Evolutionary conservation across 2,329 filamentous ascomycete genomes (phyloP), one percentile per base, ranked within the genome.

Genomic region (Neopestalotiopsis sp.): DNA sequence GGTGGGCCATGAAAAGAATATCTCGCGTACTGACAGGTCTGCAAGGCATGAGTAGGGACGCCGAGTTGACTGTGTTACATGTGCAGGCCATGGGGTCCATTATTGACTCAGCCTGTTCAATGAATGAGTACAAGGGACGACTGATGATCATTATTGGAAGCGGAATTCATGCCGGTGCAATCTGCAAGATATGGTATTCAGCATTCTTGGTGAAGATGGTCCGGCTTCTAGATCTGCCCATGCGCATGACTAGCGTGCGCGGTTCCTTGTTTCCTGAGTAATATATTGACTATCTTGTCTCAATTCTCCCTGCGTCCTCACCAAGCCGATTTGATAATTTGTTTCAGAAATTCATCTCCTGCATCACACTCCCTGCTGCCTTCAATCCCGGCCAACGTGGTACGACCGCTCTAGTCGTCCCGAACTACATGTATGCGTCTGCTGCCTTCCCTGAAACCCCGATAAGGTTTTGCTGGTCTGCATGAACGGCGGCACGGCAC

Each of bases 391-490:
- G n/a, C 45, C 45, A 52, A 52, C n/a, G 45, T 52, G 45, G 45
- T 38, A 38, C 34, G 10, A 38, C 34, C 34, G 10, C 34, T 38
- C 34, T 38, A 7, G 34, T 10, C 34, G 34, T 38, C 34, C 34
- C 34, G 34, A 38, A 28, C 24, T 28, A 28, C 10, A 10, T 38
- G 34, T 38, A 38, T 38, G 10, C 10, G 34, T 10, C 34, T 38
- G 34, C 34, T 38, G 34, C 45, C 45, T 52, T 52, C 45, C 45
- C 45, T 52, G 45, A 10, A 52, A 28, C 24, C 17, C 9, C 34
- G 34, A 62, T 38, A 62, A 40, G 59, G 59, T 62, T 62, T 38
- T 40, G 17, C 17, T 62, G 59, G 32, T 30, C 30, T 62, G 59
- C 59, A 40, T 62, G 30, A 62, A 62, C 59, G 32, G 40, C 28